Evolutionary conservation across 345 rosid species (phyloP).

Genomic region (Melaleuca alternifolia): DNA sequence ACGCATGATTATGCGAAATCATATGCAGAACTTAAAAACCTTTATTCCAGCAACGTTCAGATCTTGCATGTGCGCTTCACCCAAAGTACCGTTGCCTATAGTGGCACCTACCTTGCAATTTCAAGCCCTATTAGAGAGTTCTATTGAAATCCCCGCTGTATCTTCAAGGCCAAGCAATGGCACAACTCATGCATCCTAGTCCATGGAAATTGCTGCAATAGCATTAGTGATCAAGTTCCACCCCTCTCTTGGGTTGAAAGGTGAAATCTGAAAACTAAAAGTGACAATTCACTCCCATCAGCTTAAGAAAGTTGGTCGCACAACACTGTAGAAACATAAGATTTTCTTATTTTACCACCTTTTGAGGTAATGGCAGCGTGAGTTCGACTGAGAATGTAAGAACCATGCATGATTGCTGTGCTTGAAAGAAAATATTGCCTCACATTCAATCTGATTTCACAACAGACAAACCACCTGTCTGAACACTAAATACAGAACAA

Average conservation of each 20-base stretch:
- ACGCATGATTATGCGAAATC: background rate
- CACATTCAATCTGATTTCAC: background rate
- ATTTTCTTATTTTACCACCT: background rate
- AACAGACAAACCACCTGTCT: background rate
- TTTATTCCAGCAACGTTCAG: background rate
- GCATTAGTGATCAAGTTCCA: background rate
- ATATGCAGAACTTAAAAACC: background rate
- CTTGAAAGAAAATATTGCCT: background rate
- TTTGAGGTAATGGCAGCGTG: background rate
- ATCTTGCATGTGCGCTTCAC: background rate
- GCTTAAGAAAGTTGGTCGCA: background rate
- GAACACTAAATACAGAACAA: background rate
- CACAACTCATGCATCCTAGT: background rate
- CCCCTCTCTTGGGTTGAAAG: background rate
- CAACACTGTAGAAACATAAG: background rate
- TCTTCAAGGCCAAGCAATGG: background rate
- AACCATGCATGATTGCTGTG: background rate
- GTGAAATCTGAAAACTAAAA: background rate
- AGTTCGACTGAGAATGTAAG: background rate
- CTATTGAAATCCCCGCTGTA: background rate
- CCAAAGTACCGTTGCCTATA: background rate
- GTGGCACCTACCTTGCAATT: background rate
- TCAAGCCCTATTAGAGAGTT: background rate
- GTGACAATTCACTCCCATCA: background rate
- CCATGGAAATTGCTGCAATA: background rate